Percentiles rank a stretch among this genome's conserved stretches.
Conservation (phyloP, 805 yeast species). For the Schwanniomyces occidentalis region DNA sequence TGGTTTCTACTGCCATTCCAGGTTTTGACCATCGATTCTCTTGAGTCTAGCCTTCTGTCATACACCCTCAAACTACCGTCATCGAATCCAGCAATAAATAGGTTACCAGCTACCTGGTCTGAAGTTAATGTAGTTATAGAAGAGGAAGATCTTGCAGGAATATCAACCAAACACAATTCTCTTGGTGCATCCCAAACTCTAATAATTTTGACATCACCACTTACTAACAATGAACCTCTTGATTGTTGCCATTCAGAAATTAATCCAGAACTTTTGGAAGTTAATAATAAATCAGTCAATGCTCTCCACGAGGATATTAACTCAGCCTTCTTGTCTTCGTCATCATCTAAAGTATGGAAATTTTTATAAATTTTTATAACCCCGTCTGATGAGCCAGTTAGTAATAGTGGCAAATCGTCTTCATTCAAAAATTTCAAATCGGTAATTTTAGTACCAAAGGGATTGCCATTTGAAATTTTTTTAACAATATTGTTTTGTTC, state of each 20-base stretch:
- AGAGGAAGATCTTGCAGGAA: conserved; percentile 88
- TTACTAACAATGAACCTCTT: conserved; percentile 83
- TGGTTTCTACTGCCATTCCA: conserved; percentile 60
- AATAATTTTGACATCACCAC: conserved; percentile 92
- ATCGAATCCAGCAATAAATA: conserved; percentile 87
- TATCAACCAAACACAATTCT: conserved; percentile 80
- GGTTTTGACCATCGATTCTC: conserved; percentile 80
- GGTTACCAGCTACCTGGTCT: conserved; percentile 92
- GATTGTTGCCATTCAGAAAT: conserved; percentile 97
- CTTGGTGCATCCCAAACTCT: conserved; percentile 97
- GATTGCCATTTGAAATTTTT: conserved; percentile 79
- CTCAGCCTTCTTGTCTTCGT: conserved; percentile 43
- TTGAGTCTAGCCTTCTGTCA: conserved; percentile 81
- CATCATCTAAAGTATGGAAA: conserved; percentile 53
- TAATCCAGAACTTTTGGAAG: conserved; percentile 80
- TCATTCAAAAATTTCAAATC: conserved; percentile 86
- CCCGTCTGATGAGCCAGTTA: conserved; percentile 93
- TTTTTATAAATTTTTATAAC: conserved; percentile 83
- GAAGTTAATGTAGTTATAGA: conserved; percentile 89
- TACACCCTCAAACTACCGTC: conserved; percentile 89
- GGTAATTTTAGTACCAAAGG: conserved; percentile 84
- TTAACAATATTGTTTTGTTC: conserved; percentile 53
- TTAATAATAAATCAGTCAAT: conserved; percentile 75
- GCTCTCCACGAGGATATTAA: conserved; percentile 91
- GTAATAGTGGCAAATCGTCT: conserved; percentile 81